A percentile compares a stretch with the other conserved stretches of the same genome.
phyloP scores from a whole-genome alignment of 2,329 filamentous ascomycete genomes.

The Stylonectria norvegica region DNA sequence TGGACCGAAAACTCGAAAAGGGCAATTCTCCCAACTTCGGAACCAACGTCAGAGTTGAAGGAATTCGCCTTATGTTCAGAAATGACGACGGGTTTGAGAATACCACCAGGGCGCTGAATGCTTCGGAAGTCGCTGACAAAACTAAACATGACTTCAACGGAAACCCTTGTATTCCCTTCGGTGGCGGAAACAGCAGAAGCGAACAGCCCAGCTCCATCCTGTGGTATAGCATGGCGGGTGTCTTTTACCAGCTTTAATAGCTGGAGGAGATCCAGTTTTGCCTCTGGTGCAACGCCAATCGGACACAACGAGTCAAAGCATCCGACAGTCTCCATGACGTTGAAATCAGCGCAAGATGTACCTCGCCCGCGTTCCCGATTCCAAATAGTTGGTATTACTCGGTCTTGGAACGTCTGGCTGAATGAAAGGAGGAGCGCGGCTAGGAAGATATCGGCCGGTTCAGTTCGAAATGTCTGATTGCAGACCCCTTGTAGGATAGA shows the following conservation, averaged over 20 bases:
- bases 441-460: conserved; percentile 52
- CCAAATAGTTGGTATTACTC: conserved; percentile 50
- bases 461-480: conserved; percentile 47
- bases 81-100: conserved; percentile 46
- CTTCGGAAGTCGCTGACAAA: conserved; percentile 50
- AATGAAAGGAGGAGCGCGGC: conserved; percentile 55
- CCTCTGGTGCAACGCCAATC: conserved; percentile 41
- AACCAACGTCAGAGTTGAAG: conserved; percentile 42
- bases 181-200: conserved; percentile 40
- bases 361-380: conserved; percentile 50
- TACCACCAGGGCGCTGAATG: conserved; percentile 44
- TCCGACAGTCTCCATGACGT: conserved; percentile 55
- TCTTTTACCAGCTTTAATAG: conserved; percentile 54
- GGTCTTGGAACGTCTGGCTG: conserved; percentile 51
- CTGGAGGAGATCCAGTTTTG: conserved; percentile 47
- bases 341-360: conserved; percentile 42
- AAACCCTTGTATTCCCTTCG: conserved; percentile 38
- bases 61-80: conserved; percentile 39
- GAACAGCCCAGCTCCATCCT: conserved; percentile 49
- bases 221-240: conserved; percentile 41
- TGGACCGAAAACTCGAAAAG: conserved; percentile 50
- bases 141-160: conserved; percentile 58
- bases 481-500: conserved; percentile 41
- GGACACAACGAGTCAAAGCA: conserved; percentile 60
- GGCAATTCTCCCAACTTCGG: conserved; percentile 45